Base-by-base conservation (phyloP, 2,329 filamentous ascomycete genomes). In the Apiospora saccharicola region DNA sequence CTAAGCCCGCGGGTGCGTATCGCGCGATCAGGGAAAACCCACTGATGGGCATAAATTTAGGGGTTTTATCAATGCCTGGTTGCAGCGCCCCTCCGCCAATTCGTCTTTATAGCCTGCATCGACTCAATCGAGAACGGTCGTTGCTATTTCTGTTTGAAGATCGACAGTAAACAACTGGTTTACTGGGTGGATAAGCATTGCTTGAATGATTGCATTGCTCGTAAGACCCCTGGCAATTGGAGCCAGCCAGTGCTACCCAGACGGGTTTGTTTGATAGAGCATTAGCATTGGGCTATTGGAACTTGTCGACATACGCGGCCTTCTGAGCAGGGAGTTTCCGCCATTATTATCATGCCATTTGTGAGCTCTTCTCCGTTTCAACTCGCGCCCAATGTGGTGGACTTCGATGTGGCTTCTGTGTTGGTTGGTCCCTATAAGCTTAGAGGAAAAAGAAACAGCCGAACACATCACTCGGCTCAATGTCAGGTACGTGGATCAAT, bases 121-220 rank as follows among this genome's bases (percentile, higher is more conserved):
- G 57, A 64, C 30, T 64, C 34, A 22, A 19, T 64, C 22, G 57
- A 64, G 57, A 41, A 41, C 57, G 7, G 57, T 14, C 34, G 30
- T 64, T n/a, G 30, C 57, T 64, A 64, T 64, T 64, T 41, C 34
- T 64, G 57, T 64, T 64, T 64, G 57, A n/a, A 64, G 57, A 64
- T 64, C 57, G 57, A 64, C 57, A 41, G 57, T n/a, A 64, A 64
- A 64, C 34, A 41, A 64, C 57, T 64, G 30, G 57, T 64, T 64
- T 64, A 64, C 57, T 64, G 57, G 57, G 57, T 64, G 57, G 57
- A 41, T 64, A 41, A 37, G 57, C 57, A 22, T 64, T 41, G 57
- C 34, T 64, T 64, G 57, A 41, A 41, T 64, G 57, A 64, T 64
- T 41, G 57, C 57, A 64, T 64, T 41, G 57, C 19, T 41, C 30